A percentile compares a stretch with the other conserved stretches of the same genome.
Evolutionary conservation across 176 grass and related monocot genomes (phyloP).

Genomic region (Hsuehochloa calcarea): DNA sequence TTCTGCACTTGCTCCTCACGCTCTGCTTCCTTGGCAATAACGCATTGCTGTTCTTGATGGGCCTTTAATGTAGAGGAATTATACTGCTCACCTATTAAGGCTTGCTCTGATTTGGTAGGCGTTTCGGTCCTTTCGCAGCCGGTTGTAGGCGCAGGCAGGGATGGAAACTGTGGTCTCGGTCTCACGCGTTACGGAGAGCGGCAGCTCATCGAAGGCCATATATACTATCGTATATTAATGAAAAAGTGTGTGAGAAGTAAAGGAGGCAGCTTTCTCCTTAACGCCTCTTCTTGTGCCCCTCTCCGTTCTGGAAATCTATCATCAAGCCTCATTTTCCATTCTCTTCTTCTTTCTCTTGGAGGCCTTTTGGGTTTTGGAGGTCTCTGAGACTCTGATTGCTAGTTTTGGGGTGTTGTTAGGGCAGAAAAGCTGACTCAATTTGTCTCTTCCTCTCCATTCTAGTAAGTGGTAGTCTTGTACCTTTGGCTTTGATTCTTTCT

Average conservation of each 20-base stretch:
- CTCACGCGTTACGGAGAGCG: constrained; percentile 25
- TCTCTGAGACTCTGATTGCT: constrained; percentile 7
- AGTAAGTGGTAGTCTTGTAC: background rate
- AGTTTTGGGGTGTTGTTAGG: background rate
- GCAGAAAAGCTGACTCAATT: constrained; percentile 21
- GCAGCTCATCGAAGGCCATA: background rate
- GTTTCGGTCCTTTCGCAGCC: constrained; percentile 15
- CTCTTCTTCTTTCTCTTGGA: background rate
- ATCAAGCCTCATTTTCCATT: background rate
- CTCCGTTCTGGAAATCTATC: background rate
- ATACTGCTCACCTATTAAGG: constrained; percentile 4
- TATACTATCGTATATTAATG: constrained; percentile 2
- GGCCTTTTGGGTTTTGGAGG: background rate
- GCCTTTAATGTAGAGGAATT: constrained; percentile 34
- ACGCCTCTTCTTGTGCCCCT: background rate
- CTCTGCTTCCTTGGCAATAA: background rate
- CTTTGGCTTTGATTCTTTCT: constrained; percentile 30
- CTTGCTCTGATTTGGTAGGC: constrained; percentile 3
- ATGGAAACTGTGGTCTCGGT: constrained; percentile 34
- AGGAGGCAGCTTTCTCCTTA: background rate
- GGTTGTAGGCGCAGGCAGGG: constrained; percentile 1
- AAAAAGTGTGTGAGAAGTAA: constrained; percentile 2
- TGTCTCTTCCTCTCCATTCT: constrained; percentile 27
- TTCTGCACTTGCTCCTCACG: background rate
- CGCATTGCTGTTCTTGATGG: constrained; percentile 21